These are phyloP conservation scores for Nothomitra cinnamomea DNA, from an alignment of 2,329 filamentous ascomycete species.

Conservation along the genomic window DNA sequence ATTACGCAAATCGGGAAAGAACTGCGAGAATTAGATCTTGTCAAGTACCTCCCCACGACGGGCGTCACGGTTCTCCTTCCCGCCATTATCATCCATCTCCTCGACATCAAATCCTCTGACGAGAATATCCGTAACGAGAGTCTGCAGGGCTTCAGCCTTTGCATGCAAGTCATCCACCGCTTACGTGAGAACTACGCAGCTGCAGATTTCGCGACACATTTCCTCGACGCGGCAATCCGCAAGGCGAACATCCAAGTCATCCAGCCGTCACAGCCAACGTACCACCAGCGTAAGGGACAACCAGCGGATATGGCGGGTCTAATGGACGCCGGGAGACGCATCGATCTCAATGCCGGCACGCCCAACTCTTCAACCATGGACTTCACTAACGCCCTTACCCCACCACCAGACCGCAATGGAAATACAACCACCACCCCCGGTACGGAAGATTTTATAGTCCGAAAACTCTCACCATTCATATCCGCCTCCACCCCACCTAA, in stretches of 20 bases:
- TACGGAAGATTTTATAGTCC: background rate
- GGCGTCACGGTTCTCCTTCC: conserved; percentile 83
- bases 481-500: background rate
- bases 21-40: conserved; percentile 54
- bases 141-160: conserved; percentile 69
- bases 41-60: conserved; percentile 69
- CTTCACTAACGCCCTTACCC: conserved; percentile 1
- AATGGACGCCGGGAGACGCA: background rate
- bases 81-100: conserved; percentile 82
- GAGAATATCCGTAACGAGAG: conserved; percentile 54
- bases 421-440: background rate
- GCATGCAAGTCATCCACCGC: conserved; percentile 80
- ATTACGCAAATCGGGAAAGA: conserved; percentile 74
- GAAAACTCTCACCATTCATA: background rate
- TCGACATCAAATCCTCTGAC: conserved; percentile 77
- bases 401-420: background rate
- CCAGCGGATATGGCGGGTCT: background rate
- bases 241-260: conserved; percentile 67
- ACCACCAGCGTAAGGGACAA: background rate
- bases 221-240: conserved; percentile 79
- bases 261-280: background rate
- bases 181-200: conserved; percentile 81
- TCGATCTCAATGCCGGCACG: background rate
- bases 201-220: conserved; percentile 89
- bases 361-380: background rate